Percentiles rank a stretch among this genome's conserved stretches.
phyloP scores from a whole-genome alignment of 164 flowering plant species.

The Paratinospora sagittata region DNA sequence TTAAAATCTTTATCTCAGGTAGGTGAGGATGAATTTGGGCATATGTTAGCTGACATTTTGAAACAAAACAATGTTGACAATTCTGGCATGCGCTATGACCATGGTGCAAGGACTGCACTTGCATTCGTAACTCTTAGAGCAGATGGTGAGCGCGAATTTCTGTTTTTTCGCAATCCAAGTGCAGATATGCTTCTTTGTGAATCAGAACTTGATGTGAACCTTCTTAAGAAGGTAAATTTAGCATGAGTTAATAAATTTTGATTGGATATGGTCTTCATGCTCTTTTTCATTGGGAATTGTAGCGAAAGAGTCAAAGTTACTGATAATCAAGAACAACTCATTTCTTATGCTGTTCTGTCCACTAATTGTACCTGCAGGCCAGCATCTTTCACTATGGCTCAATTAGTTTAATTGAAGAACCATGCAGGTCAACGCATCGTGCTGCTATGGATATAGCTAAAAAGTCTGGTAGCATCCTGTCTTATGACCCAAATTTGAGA shows the following conservation, averaged over 20 bases:
- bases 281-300: background rate
- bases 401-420: conserved; percentile 71
- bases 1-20: conserved; percentile 33
- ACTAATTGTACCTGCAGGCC: conserved; percentile 32
- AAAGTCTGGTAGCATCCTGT: conserved; percentile 52
- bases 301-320: background rate
- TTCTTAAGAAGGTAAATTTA: conserved; percentile 41
- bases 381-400: conserved; percentile 75
- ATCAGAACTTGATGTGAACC: conserved; percentile 50
- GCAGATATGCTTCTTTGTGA: conserved; percentile 80
- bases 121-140: conserved; percentile 69
- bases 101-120: conserved; percentile 59
- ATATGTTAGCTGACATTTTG: conserved; percentile 52
- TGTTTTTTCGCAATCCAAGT: conserved; percentile 79
- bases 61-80: conserved; percentile 58
- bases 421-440: conserved; percentile 62
- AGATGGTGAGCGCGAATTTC: conserved; percentile 76
- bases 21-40: conserved; percentile 67
- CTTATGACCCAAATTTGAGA: conserved; percentile 76
- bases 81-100: conserved; percentile 61
- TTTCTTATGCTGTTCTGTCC: background rate
- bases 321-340: background rate
- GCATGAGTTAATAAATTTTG: background rate
- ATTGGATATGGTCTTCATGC: conserved; percentile 1
- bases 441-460: conserved; percentile 66